Conservation (phyloP, 257 asterid species). For the Thymus quinquecostatus region DNA sequence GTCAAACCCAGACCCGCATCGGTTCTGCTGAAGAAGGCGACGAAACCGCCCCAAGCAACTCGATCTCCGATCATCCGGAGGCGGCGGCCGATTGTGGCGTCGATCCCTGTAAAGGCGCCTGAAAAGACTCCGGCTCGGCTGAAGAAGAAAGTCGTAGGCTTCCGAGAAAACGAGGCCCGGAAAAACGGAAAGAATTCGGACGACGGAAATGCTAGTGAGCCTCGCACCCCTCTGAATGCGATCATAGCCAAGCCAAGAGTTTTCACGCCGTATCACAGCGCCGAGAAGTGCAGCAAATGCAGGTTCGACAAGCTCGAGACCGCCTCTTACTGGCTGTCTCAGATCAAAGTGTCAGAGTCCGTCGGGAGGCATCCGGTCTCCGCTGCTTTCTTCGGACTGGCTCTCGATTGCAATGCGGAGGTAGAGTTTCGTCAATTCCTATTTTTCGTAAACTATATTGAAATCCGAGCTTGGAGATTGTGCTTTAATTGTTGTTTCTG, state of each 20-base stretch:
- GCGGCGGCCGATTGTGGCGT: slow-evolving; percentile 26
- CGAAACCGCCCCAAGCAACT: slow-evolving; percentile 35
- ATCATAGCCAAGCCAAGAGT: slow-evolving; percentile 39
- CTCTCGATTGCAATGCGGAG: slow-evolving; percentile 75
- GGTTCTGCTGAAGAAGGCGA: slow-evolving; percentile 31
- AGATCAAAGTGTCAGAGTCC: slow-evolving; percentile 72
- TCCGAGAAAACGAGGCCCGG: slow-evolving; percentile 31
- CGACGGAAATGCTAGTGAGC: slow-evolving; percentile 35
- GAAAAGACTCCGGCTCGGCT: slow-evolving; percentile 30
- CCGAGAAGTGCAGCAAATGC: slow-evolving; percentile 82
- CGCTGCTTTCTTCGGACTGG: slow-evolving; percentile 64
- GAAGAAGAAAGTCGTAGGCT: slow-evolving; percentile 57
- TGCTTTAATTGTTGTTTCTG: neutral
- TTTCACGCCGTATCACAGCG: slow-evolving; percentile 62
- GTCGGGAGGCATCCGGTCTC: slow-evolving; percentile 68
- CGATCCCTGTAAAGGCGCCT: slow-evolving; percentile 27
- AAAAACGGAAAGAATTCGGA: slow-evolving; percentile 6
- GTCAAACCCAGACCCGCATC: slow-evolving; percentile 33
- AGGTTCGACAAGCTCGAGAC: slow-evolving; percentile 73
- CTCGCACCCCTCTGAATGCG: slow-evolving; percentile 48
- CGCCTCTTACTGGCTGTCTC: slow-evolving; percentile 73
- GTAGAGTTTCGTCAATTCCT: slow-evolving; percentile 26
- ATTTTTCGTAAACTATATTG: neutral
- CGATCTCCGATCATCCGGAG: slow-evolving; percentile 9
- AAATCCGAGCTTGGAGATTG: neutral